Evolutionary conservation across 2,329 filamentous ascomycete genomes (phyloP).

Genomic region (Cercospora canescens): DNA sequence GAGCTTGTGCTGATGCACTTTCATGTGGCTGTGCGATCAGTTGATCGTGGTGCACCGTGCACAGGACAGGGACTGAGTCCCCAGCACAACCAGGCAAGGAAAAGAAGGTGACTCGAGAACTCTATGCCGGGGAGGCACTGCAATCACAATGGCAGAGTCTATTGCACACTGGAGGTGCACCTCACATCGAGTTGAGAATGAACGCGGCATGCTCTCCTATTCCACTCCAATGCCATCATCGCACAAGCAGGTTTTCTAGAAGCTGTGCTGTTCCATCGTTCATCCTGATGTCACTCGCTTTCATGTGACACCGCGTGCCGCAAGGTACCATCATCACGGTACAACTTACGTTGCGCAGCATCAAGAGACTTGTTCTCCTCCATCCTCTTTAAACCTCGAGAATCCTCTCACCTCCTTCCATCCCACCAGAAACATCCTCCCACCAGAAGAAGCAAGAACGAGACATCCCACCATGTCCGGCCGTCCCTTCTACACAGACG

Average conservation of each 20-base stretch:
- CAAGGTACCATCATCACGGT: not conserved
- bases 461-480: constrained; percentile 17
- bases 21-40: too few relatives aligned
- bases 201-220: too few relatives aligned
- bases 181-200: not conserved
- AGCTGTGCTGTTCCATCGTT: not conserved
- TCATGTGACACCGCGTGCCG: constrained; percentile 1
- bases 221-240: not conserved
- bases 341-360: not conserved
- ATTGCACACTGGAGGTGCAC: not conserved
- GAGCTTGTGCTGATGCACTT: too few relatives aligned
- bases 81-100: not conserved
- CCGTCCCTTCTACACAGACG: constrained; percentile 22
- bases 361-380: not conserved
- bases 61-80: not conserved
- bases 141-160: not conserved
- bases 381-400: not conserved
- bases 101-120: not conserved
- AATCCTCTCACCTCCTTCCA: not conserved
- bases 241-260: not conserved
- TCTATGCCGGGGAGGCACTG: not conserved
- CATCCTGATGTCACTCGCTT: constrained; percentile 4
- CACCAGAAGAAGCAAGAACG: not conserved
- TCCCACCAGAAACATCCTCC: not conserved
- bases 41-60: too few relatives aligned